Percentiles rank a stretch among this genome's conserved stretches.
Evolutionary conservation across 345 rosid genomes (phyloP).

Genomic region (Salix koriyanagi): DNA sequence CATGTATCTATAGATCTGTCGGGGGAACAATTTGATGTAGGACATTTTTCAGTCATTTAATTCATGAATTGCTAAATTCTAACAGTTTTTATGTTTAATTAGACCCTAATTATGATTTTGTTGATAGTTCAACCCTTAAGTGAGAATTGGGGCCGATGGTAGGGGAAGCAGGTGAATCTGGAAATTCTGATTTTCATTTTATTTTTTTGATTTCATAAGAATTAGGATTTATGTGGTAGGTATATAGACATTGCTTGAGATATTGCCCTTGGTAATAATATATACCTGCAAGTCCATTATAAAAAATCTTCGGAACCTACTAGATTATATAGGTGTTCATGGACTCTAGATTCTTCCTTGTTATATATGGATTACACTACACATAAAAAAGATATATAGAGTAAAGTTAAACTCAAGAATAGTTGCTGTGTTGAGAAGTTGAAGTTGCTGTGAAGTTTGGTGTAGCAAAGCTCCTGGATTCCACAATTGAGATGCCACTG

Average conservation of each 20-base stretch:
- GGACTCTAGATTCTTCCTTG: neutral
- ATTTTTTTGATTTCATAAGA: neutral
- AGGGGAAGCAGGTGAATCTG: neutral
- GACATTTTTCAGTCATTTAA: neutral
- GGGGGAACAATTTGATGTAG: neutral
- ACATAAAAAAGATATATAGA: neutral
- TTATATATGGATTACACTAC: neutral
- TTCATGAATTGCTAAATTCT: neutral
- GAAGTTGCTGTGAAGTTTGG: neutral
- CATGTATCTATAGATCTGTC: neutral
- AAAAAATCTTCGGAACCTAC: neutral
- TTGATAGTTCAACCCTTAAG: neutral
- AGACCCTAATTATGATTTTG: neutral
- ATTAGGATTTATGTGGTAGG: neutral
- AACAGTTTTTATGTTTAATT: neutral
- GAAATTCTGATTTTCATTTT: neutral
- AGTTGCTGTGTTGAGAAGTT: neutral
- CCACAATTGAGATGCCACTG: neutral
- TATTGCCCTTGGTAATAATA: neutral
- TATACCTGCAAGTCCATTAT: neutral
- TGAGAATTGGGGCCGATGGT: neutral
- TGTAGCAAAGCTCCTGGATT: neutral
- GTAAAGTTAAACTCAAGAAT: neutral
- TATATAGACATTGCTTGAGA: neutral
- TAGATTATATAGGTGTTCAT: neutral